Evolutionary conservation across 768 basidiomycete species (phyloP).

Genomic region (Tulasnella calospora): DNA sequence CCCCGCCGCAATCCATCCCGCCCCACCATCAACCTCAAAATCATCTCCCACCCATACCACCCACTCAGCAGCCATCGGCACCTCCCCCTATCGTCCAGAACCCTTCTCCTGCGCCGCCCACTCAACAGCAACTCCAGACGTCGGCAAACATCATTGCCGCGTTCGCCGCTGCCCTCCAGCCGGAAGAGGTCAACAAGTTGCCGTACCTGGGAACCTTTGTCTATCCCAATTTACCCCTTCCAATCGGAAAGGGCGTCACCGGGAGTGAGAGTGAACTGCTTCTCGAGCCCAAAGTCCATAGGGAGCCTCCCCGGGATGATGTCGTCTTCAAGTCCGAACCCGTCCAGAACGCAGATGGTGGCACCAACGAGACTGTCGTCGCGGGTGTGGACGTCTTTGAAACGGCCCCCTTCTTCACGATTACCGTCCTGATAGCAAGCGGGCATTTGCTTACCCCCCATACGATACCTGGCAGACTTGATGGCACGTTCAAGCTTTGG

Average conservation of each 20-base stretch:
- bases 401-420: background rate
- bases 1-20: conserved; percentile 5
- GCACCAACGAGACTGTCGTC: background rate
- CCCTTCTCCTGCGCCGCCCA: background rate
- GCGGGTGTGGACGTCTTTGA: background rate
- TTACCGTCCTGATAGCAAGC: conserved; percentile 7
- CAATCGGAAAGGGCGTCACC: conserved; percentile 13
- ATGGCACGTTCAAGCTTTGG: conserved; percentile 25
- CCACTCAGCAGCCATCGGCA: background rate
- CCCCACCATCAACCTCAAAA: conserved; percentile 18
- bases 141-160: conserved; percentile 14
- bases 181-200: conserved; percentile 3
- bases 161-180: conserved; percentile 14
- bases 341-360: background rate
- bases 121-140: conserved; percentile 11
- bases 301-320: background rate
- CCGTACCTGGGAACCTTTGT: conserved; percentile 28
- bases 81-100: background rate
- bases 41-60: conserved; percentile 5
- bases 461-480: conserved; percentile 8
- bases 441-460: conserved; percentile 15
- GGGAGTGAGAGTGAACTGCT: conserved; percentile 12
- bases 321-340: conserved; percentile 10
- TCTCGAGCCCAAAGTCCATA: conserved; percentile 14
- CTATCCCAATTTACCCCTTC: conserved; percentile 26